Base-by-base conservation (phyloP, 768 basidiomycete species). In the Hygrocybe punicea region DNA sequence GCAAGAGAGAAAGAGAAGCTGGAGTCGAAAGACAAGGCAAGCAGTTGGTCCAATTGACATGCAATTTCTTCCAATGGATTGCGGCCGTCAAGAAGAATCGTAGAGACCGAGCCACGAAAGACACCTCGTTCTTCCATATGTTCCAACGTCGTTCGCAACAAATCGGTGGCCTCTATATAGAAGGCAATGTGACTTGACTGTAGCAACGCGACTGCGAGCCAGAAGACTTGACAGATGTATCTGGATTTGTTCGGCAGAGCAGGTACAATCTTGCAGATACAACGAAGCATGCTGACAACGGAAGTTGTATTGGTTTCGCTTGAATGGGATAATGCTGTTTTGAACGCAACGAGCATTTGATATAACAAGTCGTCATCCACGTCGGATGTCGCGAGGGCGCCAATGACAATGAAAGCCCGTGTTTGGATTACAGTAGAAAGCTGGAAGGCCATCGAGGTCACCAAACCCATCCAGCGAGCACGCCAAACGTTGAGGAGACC, bases 291-390 rank as follows among this genome's bases (percentile, higher is more conserved):
- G 72, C 87, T 89, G 60, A 90, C 84, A 21, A 94, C 83, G 1
- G 91, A 80, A 45, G 81, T 73, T 0, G 85, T 85, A 63, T 91
- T 86, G 17, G 80, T 77, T 63, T 88, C 86, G 29, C 81, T 83
- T n/a, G 85, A 79, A 62, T 85, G 84, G 9, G 72, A 68, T 16
- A 96, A 73, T 0, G 89, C 87, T 0, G 81, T 85, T 60, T 82
- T 84, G 70, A 95, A 85, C 1, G 94, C 91, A 6, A 94, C 89
- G 8, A 95, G 82, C 71, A 96, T 92, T 67, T 97, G 94, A 63
- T 95, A 96, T 53, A 96, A 76, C 61, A 94, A 84, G 67, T 97
- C 94, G 59, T 95, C 94, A 61, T 97, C 94, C 40, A 94, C 89
- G 23, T 93, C 91, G 2, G 87, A 81, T 3, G 82, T 82, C 14